Conservation (phyloP, 2,329 filamentous ascomycete genomes). For the Ascochyta clinopodiicola region DNA sequence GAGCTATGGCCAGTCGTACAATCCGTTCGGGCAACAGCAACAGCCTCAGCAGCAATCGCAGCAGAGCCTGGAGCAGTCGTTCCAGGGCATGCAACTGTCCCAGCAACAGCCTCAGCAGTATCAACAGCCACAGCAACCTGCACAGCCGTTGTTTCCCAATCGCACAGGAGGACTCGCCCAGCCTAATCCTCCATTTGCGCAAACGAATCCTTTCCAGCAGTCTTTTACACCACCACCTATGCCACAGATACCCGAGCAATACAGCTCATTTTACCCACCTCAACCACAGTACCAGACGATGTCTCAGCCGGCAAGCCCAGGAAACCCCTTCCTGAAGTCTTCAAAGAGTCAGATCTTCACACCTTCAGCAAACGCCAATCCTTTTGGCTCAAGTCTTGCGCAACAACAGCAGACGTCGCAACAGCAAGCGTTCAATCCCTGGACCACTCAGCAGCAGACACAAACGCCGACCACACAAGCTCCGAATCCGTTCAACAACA, state of each 20-base stretch:
- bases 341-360: slow-evolving; percentile 53
- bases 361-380: slow-evolving; percentile 44
- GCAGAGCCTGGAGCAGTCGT: slow-evolving; percentile 67
- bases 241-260: slow-evolving; percentile 50
- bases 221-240: slow-evolving; percentile 51
- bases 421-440: slow-evolving; percentile 34
- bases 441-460: slow-evolving; percentile 27
- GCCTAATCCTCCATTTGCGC: slow-evolving; percentile 48
- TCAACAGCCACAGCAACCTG: slow-evolving; percentile 36
- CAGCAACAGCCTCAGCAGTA: slow-evolving; percentile 50
- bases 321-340: slow-evolving; percentile 55
- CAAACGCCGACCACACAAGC: slow-evolving; percentile 23
- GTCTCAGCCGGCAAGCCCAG: slow-evolving; percentile 46
- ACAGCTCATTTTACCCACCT: slow-evolving; percentile 42
- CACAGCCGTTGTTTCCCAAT: slow-evolving; percentile 70
- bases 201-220: slow-evolving; percentile 51
- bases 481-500: slow-evolving; percentile 35
- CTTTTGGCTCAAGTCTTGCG: slow-evolving; percentile 55
- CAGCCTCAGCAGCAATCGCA: slow-evolving; percentile 28
- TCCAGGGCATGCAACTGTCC: slow-evolving; percentile 76
- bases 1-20: slow-evolving; percentile 15
- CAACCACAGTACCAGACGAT: slow-evolving; percentile 48
- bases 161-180: slow-evolving; percentile 69
- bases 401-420: slow-evolving; percentile 24
- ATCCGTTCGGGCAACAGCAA: slow-evolving; percentile 27